These are phyloP conservation scores for Periconia sp. DNA, from an alignment of 2,329 filamentous ascomycete species.

Conservation along the genomic window DNA sequence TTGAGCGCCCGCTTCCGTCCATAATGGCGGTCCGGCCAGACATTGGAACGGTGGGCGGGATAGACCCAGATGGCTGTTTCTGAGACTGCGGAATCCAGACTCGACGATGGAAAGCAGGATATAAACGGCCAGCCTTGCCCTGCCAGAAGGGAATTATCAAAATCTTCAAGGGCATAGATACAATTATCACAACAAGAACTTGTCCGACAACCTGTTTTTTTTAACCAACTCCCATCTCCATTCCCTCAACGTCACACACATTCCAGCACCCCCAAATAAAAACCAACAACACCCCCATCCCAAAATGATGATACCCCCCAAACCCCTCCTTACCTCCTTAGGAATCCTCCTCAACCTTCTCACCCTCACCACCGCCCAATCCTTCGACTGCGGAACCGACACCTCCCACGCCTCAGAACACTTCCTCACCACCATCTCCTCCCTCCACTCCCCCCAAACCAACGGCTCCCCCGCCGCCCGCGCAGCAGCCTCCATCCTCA, in stretches of 20 bases:
- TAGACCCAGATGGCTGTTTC: conserved; percentile 26
- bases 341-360: conserved; percentile 13
- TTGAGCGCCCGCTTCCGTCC: conserved; percentile 27
- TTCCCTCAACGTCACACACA: conserved; percentile 20
- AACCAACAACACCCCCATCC: neutral
- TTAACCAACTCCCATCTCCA: conserved; percentile 10
- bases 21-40: conserved; percentile 13
- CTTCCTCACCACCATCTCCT: conserved; percentile 42
- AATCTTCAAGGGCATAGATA: conserved; percentile 12
- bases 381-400: conserved; percentile 48
- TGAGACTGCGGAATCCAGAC: conserved; percentile 39
- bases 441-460: conserved; percentile 31
- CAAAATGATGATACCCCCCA: conserved; percentile 21
- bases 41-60: conserved; percentile 21
- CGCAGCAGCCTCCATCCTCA: conserved; percentile 17
- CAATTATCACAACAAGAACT: neutral
- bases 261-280: neutral
- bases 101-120: conserved; percentile 19
- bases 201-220: neutral
- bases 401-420: conserved; percentile 38
- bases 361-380: conserved; percentile 15
- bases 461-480: conserved; percentile 31
- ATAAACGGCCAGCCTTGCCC: conserved; percentile 27
- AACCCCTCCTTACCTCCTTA: conserved; percentile 35
- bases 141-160: conserved; percentile 1